A percentile compares a stretch with the other conserved stretches of the same genome.
Conservation (phyloP, 2,329 filamentous ascomycete genomes). For the Cadophora luteo-olivacea region DNA sequence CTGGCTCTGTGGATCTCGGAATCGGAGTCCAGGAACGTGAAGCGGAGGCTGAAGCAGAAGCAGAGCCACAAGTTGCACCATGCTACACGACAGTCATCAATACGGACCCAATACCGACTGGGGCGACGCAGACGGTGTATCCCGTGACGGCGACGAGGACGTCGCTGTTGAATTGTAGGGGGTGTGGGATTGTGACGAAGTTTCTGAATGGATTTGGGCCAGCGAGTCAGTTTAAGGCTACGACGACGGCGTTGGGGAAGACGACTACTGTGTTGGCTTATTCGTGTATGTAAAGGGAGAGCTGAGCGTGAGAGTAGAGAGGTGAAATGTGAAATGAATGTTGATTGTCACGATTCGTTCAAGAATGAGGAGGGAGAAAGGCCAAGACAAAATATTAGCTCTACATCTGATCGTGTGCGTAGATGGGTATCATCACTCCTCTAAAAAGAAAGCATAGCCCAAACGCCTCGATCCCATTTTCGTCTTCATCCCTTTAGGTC, state of each 20-base stretch:
- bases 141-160: not conserved
- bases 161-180: not conserved
- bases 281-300: conserved; percentile 1
- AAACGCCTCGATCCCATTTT: not conserved
- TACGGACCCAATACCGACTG: not conserved
- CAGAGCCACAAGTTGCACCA: conserved; percentile 3
- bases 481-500: not conserved
- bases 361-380: not conserved
- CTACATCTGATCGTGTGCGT: conserved; percentile 12
- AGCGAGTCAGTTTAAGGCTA: not conserved
- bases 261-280: not conserved
- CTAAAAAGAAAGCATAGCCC: conserved; percentile 3
- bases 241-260: not conserved
- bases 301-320: not conserved
- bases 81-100: conserved; percentile 13
- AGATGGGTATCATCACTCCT: conserved; percentile 10
- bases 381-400: not conserved
- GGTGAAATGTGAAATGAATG: not conserved
- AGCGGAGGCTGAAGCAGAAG: conserved; percentile 6
- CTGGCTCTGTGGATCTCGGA: not conserved
- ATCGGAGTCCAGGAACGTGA: not conserved
- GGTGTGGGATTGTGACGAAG: conserved; percentile 14
- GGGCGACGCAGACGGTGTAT: not conserved
- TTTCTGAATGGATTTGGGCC: conserved; percentile 12
- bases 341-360: not conserved